These are phyloP conservation scores for Cystobasidium tubakii DNA, from an alignment of 768 basidiomycete genomes.

Conservation along the genomic window DNA sequence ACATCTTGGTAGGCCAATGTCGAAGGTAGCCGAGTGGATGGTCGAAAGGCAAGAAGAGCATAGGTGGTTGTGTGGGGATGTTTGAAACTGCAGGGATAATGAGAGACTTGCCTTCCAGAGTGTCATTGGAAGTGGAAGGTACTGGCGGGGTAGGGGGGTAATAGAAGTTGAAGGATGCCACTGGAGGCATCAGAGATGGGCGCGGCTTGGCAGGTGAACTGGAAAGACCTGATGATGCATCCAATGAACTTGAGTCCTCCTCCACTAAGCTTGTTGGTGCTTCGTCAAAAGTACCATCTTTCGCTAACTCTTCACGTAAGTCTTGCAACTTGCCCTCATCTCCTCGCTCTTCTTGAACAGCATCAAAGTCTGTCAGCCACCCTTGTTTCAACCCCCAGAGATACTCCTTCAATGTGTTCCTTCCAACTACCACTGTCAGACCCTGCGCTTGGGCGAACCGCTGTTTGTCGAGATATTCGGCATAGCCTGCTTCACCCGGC, in stretches of 20 bases:
- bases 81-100: conserved; percentile 56
- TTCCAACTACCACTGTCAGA: conserved; percentile 76
- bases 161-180: conserved; percentile 42
- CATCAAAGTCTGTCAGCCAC: conserved; percentile 59
- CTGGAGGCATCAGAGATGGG: conserved; percentile 41
- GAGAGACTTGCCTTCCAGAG: conserved; percentile 45
- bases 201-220: conserved; percentile 46
- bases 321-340: conserved; percentile 46
- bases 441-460: conserved; percentile 66
- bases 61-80: conserved; percentile 69
- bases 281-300: conserved; percentile 75
- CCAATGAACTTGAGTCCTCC: conserved; percentile 33
- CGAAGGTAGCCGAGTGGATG: conserved; percentile 43
- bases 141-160: conserved; percentile 35
- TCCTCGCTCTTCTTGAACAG: conserved; percentile 57
- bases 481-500: conserved; percentile 52
- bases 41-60: conserved; percentile 53
- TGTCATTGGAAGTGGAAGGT: conserved; percentile 39
- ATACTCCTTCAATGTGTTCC: conserved; percentile 90
- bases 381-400: conserved; percentile 78
- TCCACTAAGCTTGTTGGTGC: conserved; percentile 45
- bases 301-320: conserved; percentile 58
- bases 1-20: conserved; percentile 43
- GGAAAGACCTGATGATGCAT: conserved; percentile 9
- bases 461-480: conserved; percentile 52